phyloP scores from a whole-genome alignment of 2,329 filamentous ascomycete species.

The Drechslera avenae region DNA sequence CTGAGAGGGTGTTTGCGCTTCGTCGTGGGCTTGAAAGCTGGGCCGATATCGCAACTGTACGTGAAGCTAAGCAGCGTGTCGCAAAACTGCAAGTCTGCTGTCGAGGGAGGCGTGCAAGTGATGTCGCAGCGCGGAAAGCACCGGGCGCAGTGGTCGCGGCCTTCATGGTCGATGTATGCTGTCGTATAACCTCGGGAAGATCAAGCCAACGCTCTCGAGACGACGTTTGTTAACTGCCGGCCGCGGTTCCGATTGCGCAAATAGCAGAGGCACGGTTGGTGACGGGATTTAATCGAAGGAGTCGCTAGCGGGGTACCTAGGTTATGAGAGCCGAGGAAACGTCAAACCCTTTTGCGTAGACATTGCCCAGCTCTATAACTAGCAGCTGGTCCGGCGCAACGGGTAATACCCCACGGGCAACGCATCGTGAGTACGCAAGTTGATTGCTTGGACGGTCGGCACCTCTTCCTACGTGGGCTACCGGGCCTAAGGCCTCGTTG shows the following conservation, averaged over 20 bases:
- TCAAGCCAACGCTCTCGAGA: conserved; percentile 8
- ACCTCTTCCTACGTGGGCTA: conserved; percentile 9
- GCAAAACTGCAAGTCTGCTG: conserved; percentile 37
- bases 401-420: conserved; percentile 19
- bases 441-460: conserved; percentile 19
- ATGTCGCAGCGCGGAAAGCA: conserved; percentile 33
- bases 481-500: conserved; percentile 15
- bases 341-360: conserved; percentile 17
- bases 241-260: conserved; percentile 32
- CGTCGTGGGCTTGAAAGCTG: conserved; percentile 23
- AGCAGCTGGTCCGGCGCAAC: conserved; percentile 19
- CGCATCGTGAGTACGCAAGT: conserved; percentile 6
- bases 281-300: conserved; percentile 14
- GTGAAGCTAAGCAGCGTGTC: conserved; percentile 36
- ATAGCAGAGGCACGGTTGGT: conserved; percentile 18
- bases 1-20: conserved; percentile 15
- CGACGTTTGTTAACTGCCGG: conserved; percentile 28
- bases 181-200: conserved; percentile 37
- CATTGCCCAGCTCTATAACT: conserved; percentile 15
- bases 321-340: conserved; percentile 29
- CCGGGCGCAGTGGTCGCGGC: conserved; percentile 34
- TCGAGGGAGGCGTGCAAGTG: conserved; percentile 27
- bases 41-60: conserved; percentile 31
- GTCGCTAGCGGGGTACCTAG: conserved; percentile 38
- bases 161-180: conserved; percentile 34